Evolutionary conservation across 116 monocot species (phyloP).

Genomic region (Posidonia oceanica): DNA sequence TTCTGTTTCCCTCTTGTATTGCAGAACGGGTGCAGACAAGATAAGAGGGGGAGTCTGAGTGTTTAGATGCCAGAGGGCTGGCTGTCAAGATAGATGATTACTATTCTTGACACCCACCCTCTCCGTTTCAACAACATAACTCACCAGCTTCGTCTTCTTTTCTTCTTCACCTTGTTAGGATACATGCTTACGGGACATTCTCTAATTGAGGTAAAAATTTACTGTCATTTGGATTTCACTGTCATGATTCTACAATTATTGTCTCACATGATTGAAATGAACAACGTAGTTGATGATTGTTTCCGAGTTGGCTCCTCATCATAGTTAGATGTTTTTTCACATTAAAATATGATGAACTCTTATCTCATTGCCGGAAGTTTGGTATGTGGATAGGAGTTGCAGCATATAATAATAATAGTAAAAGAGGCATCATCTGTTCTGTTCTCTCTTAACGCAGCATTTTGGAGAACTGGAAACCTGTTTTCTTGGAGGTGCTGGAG

Average conservation of each 20-base stretch:
- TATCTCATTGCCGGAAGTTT: background rate
- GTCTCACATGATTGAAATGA: background rate
- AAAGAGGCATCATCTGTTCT: background rate
- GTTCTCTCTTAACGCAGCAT: background rate
- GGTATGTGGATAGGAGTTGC: background rate
- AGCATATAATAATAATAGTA: background rate
- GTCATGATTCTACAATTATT: too few relatives aligned
- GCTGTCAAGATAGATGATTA: slow-evolving; percentile 8
- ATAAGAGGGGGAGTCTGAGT: background rate
- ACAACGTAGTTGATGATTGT: background rate
- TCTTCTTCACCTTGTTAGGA: background rate
- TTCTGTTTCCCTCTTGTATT: background rate
- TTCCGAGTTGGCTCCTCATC: too few relatives aligned
- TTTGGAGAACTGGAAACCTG: background rate
- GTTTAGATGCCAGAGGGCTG: background rate
- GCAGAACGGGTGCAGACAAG: background rate
- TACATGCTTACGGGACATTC: background rate
- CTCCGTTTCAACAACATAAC: background rate
- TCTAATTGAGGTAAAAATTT: background rate
- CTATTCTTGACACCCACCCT: slow-evolving; percentile 7
- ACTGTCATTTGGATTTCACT: background rate
- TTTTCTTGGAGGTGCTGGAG: background rate
- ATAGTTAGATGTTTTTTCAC: background rate
- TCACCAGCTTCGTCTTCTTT: background rate
- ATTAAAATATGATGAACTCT: background rate